phyloP scores from a whole-genome alignment of 768 basidiomycete genomes.

The Mycena belliarum region DNA sequence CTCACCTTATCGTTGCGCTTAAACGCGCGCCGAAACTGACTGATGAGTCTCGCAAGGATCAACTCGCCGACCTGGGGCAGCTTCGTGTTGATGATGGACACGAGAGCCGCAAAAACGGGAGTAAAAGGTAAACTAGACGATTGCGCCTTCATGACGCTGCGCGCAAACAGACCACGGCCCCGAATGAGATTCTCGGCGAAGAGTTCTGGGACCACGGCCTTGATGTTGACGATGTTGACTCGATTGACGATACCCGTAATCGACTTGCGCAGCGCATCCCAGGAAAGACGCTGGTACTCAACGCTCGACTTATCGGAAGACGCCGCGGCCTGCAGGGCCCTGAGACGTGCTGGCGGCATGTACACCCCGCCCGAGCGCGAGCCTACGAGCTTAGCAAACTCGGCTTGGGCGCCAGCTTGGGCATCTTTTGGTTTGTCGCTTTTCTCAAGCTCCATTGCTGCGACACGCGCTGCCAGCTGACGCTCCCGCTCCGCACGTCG shows the following conservation, averaged over 20 bases:
- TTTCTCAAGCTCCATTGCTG: conserved; percentile 68
- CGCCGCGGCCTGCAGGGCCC: conserved; percentile 87
- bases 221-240: conserved; percentile 96
- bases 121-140: conserved; percentile 96
- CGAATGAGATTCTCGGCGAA: conserved; percentile 94
- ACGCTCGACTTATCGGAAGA: conserved; percentile 76
- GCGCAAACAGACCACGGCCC: conserved; percentile 87
- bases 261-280: conserved; percentile 97
- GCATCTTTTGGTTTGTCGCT: conserved; percentile 53
- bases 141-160: conserved; percentile 98
- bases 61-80: conserved; percentile 95
- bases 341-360: conserved; percentile 90
- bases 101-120: conserved; percentile 92
- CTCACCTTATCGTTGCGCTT: conserved; percentile 96
- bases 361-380: conserved; percentile 93
- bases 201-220: conserved; percentile 86
- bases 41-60: conserved; percentile 83
- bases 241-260: conserved; percentile 99
- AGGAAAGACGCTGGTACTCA: conserved; percentile 89
- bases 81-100: conserved; percentile 96
- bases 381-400: conserved; percentile 83
- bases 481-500: conserved; percentile 78
- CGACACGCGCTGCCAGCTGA: conserved; percentile 71
- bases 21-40: conserved; percentile 92
- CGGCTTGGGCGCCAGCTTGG: conserved; percentile 69